Evolutionary conservation across 1,284 basidiomycete genomes (phyloP), one percentile per base, ranked within the genome.

Genomic region (Inonotus hispidus): DNA sequence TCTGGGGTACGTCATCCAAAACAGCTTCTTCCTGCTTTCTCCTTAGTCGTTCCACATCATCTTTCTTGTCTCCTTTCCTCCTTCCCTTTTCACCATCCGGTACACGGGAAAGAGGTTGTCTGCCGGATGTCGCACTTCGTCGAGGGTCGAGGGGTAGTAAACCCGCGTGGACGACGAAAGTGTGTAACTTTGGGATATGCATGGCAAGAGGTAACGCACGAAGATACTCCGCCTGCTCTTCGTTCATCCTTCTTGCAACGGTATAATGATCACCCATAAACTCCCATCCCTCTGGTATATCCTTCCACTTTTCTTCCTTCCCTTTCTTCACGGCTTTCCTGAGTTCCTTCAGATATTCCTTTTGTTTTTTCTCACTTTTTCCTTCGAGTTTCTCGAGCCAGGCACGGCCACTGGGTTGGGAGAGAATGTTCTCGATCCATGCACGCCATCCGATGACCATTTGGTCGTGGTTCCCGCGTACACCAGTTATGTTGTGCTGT

Each of bases 391-490:
- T 63, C 41, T 72, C 65, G 41, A 79, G 79, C 88, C 88, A 91
- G 32, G 82, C 45, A 19, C 41, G 23, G 7, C 69, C 69, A 10
- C 66, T 64, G 5, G 62, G 41, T 13, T 65, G 64, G 10, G 62
- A 46, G 23, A 71, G 69, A 0, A 73, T 73, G 70, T 72, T 72
- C 41, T 77, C 79, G 61, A 91, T 81, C 92, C 93, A 97, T 1
- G 79, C 77, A 39, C 86, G 80, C 93, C 93, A 95, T 72, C 93
- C 88, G 43, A 95, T 80, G 53, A 94, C 83, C 65, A 82, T 81
- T 69, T 96, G 92, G 74, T 97, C 94, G 69, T 96, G 92, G 70
- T 97, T 97, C 0, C 94, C 94, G 45, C 94, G 83, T 3, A 95
- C 91, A 16, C 91, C 92, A 29, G 77, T 78, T 35, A 88, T 75